Base-by-base conservation (phyloP, 257 asterid genomes). In the Primulina eburnea region DNA sequence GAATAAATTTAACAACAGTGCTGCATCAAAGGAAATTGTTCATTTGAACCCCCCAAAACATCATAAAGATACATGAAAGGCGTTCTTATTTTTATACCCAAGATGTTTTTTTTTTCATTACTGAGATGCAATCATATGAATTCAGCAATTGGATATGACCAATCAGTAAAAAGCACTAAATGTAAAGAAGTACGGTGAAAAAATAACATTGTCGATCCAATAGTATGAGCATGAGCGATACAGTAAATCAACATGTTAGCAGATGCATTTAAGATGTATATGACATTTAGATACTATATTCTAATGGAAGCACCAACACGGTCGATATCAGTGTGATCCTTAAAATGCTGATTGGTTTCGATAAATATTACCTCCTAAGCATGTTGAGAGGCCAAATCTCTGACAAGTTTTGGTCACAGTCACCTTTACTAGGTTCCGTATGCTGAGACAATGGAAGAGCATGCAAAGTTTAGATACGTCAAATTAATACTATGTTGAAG, bases 301-400 rank as follows among this genome's bases (percentile, higher is more conserved):
- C 24, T 60, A 29, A 18, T 56, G 62, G 64, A 70, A 70, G 73
- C 20, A 55, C 56, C 11, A 64, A 40, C 34, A 76, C 73, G 43
- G 65, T 74, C 61, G 53, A 68, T 62, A 65, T 14, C 30, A 57
- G 30, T 68, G 62, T 58, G 55, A 32, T 71, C 74, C 71, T 60
- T 33, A 72, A 65, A 67, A 62, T 6, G 37, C 55, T 30, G 16
- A 60, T 60, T 62, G 12, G 37, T 57, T 4, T 50, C 56, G 24
- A 60, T 9, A 33, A 65, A 78, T 71, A 68, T 50, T 82, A 85
- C 99, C 94, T 86, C 80, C 96, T 79, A 75, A 94, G 90, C 93
- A 84, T 83, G 76, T 92, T 73, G 78, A 94, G 93, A 69, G 97
- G 81, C 99, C 99, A 94, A 62, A 85, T 78, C 64, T 71, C 75